These are phyloP conservation scores for Rhytidiadelphus loreus DNA, from an alignment of 225 moss, liverwort and hornwort species.

Conservation along the genomic window DNA sequence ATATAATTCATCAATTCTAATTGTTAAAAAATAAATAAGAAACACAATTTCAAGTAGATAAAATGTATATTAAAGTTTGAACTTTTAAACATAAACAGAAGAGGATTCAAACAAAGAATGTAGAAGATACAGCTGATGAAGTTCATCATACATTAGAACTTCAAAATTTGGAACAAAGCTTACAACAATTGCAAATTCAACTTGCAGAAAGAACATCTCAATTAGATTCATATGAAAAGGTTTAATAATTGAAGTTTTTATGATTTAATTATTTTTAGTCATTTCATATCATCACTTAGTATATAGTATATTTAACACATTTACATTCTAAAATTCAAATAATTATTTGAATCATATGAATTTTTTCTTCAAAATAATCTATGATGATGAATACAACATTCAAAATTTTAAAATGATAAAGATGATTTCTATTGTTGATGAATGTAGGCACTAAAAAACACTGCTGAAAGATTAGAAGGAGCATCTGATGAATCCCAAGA, in stretches of 20 bases:
- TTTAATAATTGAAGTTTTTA: not conserved
- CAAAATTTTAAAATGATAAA: not conserved
- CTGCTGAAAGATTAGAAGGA: slow-evolving; percentile 77
- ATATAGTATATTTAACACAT: no score
- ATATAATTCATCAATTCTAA: not conserved
- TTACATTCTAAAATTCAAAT: not conserved
- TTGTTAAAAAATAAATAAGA: no score
- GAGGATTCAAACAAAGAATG: slow-evolving; percentile 76
- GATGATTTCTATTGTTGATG: not conserved
- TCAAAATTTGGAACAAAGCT: slow-evolving; percentile 74
- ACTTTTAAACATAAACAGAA: not conserved
- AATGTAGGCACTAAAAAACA: slow-evolving; percentile 69
- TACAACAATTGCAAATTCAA: slow-evolving; percentile 63
- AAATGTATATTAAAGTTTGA: not conserved
- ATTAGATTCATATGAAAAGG: slow-evolving; percentile 88
- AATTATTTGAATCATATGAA: not conserved
- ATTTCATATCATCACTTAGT: not conserved
- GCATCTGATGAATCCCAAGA: slow-evolving; percentile 97
- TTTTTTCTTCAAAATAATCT: no score
- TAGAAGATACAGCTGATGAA: slow-evolving; percentile 81
- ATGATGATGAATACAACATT: not conserved
- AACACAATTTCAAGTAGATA: not conserved
- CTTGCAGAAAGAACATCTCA: slow-evolving; percentile 71
- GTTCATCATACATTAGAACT: slow-evolving; percentile 77
- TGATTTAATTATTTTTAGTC: not conserved